A percentile compares a stretch with the other conserved stretches of the same genome.
These are phyloP conservation scores for Boechera stricta DNA, from an alignment of 345 rosid species.

Conservation along the genomic window DNA sequence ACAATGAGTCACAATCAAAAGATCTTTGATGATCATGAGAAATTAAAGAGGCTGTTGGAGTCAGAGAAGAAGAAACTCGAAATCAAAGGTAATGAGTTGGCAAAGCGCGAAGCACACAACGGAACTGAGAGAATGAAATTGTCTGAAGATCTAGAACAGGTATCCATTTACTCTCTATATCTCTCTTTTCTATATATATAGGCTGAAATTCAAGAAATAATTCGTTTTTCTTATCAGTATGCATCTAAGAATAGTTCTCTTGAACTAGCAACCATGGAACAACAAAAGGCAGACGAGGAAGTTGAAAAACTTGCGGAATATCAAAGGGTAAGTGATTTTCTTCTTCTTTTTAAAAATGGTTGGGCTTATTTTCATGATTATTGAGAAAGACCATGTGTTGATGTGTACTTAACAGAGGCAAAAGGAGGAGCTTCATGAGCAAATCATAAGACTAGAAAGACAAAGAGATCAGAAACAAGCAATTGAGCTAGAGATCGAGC, in stretches of 20 bases:
- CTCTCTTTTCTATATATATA: background rate
- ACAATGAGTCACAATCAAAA: slow-evolving; percentile 67
- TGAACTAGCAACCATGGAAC: slow-evolving; percentile 79
- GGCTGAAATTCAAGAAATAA: too few relatives aligned
- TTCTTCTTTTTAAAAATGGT: background rate
- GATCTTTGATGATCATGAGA: slow-evolving; percentile 75
- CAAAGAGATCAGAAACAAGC: slow-evolving; percentile 84
- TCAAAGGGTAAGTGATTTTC: slow-evolving; percentile 63
- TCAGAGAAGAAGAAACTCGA: slow-evolving; percentile 77
- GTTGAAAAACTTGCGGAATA: slow-evolving; percentile 84
- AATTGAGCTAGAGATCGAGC: slow-evolving; percentile 85
- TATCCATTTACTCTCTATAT: slow-evolving; percentile 22
- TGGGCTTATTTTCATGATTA: background rate
- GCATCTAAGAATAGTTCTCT: slow-evolving; percentile 72
- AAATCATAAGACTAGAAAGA: slow-evolving; percentile 70
- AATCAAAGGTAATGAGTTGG: slow-evolving; percentile 63
- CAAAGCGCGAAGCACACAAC: slow-evolving; percentile 83
- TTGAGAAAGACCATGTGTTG: slow-evolving; percentile 10
- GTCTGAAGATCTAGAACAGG: slow-evolving; percentile 74
- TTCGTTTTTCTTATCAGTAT: slow-evolving; percentile 53
- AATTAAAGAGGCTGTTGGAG: slow-evolving; percentile 65
- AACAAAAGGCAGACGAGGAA: slow-evolving; percentile 77
- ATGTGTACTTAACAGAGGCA: slow-evolving; percentile 56
- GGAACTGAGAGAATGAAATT: slow-evolving; percentile 53
- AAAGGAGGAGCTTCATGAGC: slow-evolving; percentile 81